A percentile compares a stretch with the other conserved stretches of the same genome.
Evolutionary conservation across 768 basidiomycete genomes (phyloP).

Genomic region (Macrolepiota albuminosa): DNA sequence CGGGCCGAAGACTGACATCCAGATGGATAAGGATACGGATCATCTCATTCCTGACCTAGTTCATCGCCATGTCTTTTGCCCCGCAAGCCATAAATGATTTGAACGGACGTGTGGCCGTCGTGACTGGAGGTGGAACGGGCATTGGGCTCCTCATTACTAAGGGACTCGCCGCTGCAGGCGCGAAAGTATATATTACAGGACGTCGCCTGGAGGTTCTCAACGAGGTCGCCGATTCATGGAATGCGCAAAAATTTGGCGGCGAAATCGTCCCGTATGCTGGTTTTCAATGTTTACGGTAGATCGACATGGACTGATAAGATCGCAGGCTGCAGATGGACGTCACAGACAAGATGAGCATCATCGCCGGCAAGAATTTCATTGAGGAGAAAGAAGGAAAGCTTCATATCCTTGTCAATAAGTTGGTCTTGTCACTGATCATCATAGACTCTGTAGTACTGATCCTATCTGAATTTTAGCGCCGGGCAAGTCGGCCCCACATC

Average conservation of each 20-base stretch:
- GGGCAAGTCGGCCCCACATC: slow-evolving; percentile 68
- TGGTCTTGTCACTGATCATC: slow-evolving; percentile 11
- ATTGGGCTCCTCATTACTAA: slow-evolving; percentile 63
- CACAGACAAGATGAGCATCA: slow-evolving; percentile 65
- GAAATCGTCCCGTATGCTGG: slow-evolving; percentile 51
- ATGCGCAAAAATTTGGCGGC: slow-evolving; percentile 38
- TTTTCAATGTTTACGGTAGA: background rate
- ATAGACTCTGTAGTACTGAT: background rate
- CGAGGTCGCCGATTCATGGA: slow-evolving; percentile 46
- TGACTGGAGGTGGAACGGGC: slow-evolving; percentile 51
- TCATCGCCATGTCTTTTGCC: slow-evolving; percentile 23
- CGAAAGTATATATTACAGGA: slow-evolving; percentile 78
- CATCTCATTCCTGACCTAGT: slow-evolving; percentile 6
- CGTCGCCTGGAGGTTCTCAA: slow-evolving; percentile 63
- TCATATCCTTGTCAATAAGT: slow-evolving; percentile 85
- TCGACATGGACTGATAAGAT: background rate
- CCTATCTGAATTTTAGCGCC: slow-evolving; percentile 41
- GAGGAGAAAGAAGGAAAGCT: slow-evolving; percentile 61
- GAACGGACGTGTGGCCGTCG: slow-evolving; percentile 50
- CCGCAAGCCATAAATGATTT: slow-evolving; percentile 44
- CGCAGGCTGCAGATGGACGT: slow-evolving; percentile 61
- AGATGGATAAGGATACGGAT: background rate
- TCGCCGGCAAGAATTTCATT: slow-evolving; percentile 46
- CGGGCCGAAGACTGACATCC: background rate
- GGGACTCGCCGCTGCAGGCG: slow-evolving; percentile 73